These are phyloP conservation scores for Arthrobotrys musiformis DNA, from an alignment of 2,329 filamentous ascomycete species.

Conservation along the genomic window DNA sequence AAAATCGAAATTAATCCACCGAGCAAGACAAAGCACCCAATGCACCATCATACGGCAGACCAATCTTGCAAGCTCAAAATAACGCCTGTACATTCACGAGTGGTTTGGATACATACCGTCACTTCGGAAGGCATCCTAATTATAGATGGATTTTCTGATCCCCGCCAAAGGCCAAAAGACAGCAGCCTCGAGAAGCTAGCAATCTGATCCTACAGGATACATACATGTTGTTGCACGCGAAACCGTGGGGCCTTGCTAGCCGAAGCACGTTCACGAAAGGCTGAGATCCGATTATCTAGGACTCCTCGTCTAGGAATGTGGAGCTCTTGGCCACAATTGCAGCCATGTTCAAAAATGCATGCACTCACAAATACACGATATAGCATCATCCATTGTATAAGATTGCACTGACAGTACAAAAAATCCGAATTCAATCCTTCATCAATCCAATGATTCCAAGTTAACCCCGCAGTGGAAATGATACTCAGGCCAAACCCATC, in stretches of 20 bases:
- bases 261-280: neutral
- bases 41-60: too few relatives aligned
- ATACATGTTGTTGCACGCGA: neutral
- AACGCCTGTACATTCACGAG: too few relatives aligned
- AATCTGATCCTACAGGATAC: neutral
- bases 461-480: neutral
- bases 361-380: neutral
- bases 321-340: neutral
- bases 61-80: too few relatives aligned
- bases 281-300: neutral
- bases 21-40: neutral
- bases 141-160: too few relatives aligned
- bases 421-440: too few relatives aligned
- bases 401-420: neutral
- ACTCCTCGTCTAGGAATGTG: neutral
- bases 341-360: neutral
- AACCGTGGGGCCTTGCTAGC: neutral
- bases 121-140: too few relatives aligned
- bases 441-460: neutral
- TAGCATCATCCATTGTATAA: neutral
- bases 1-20: neutral
- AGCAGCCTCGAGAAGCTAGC: too few relatives aligned
- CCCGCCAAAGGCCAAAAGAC: too few relatives aligned
- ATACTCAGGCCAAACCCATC: neutral
- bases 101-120: too few relatives aligned